Base-by-base conservation (phyloP, 139 green algal genomes). In the Haematococcus lacustris region DNA sequence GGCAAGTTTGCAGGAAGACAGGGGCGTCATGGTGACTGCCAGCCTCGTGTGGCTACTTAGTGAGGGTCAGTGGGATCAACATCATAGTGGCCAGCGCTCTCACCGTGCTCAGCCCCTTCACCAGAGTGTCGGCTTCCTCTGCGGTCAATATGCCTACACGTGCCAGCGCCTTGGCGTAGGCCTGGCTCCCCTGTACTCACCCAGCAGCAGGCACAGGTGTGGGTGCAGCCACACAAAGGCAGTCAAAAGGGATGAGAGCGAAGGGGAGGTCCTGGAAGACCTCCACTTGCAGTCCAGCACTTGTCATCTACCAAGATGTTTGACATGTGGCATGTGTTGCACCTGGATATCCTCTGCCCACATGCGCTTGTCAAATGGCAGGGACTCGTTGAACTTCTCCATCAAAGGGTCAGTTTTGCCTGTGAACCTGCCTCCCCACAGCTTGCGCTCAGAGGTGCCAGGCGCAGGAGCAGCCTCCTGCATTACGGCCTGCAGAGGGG, bases 321-420 rank as follows among this genome's bases (percentile, higher is more conserved):
- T n/a, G n/a, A n/a, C n/a, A n/a, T n/a, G n/a, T n/a, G n/a, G n/a
- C n/a, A 17, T 25, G 34, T n/a, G n/a, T n/a, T 57, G 65, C 9
- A 93, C 92, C 76, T 77, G 74, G 71, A 97, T 91, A 77, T 98
- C 94, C 70, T 98, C 90, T 4, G 83, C 80, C 92, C 89, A 96
- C 90, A 98, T 96, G 70, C 93, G 82, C 76, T 89, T 90, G 80
- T 98, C 94, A 70, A 97, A 90, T 1, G 91, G 88, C 60, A 98
- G 81, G 3, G 86, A 94, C 78, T 97, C 93, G 73, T 97, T 97
- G 81, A 97, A 98, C 75, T 95, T 96, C 74, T 98, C 91, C 92
- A 98, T 97, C 35, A 98, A 66, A 0, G 93, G 92, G 82, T 97
- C 93, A 4, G 88, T 94, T 38, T 83, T 83, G 30, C 92, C 92